Conservation (phyloP, 192 early-diverging fungal genomes). For the Linnemannia exigua region DNA sequence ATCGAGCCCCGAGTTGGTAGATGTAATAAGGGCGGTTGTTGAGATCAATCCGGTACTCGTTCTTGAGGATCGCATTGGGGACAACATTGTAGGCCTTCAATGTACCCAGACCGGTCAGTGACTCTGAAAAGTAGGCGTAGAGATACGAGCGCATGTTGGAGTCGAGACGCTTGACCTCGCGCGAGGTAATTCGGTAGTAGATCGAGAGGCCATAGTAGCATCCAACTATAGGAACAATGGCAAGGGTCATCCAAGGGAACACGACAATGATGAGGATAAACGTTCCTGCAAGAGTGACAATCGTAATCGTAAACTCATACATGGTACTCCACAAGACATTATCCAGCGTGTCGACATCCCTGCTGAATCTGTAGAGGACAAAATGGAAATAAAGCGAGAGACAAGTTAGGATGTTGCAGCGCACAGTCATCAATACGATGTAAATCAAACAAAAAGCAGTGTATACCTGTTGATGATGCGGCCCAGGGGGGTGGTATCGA, state of each 20-base stretch:
- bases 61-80: slow-evolving; percentile 55
- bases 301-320: slow-evolving; percentile 46
- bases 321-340: slow-evolving; percentile 63
- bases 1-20: slow-evolving; percentile 75
- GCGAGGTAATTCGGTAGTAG: slow-evolving; percentile 82
- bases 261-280: slow-evolving; percentile 68
- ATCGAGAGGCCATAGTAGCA: slow-evolving; percentile 81
- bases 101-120: slow-evolving; percentile 81
- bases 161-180: slow-evolving; percentile 92
- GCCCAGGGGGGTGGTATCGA: slow-evolving; percentile 88
- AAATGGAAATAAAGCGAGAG: neutral
- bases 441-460: slow-evolving; percentile 71
- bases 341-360: slow-evolving; percentile 76
- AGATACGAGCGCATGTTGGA: slow-evolving; percentile 87
- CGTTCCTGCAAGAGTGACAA: slow-evolving; percentile 48
- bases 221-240: slow-evolving; percentile 76
- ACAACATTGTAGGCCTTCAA: slow-evolving; percentile 79
- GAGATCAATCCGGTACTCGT: slow-evolving; percentile 79
- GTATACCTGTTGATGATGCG: slow-evolving; percentile 83
- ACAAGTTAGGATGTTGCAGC: slow-evolving; percentile 37
- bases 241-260: slow-evolving; percentile 76
- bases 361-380: slow-evolving; percentile 76
- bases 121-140: slow-evolving; percentile 85
- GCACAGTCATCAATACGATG: slow-evolving; percentile 67
- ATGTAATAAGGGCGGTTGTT: slow-evolving; percentile 88